phyloP scores from a whole-genome alignment of 73 alveolate genomes.

The Uronychia setigera region DNA sequence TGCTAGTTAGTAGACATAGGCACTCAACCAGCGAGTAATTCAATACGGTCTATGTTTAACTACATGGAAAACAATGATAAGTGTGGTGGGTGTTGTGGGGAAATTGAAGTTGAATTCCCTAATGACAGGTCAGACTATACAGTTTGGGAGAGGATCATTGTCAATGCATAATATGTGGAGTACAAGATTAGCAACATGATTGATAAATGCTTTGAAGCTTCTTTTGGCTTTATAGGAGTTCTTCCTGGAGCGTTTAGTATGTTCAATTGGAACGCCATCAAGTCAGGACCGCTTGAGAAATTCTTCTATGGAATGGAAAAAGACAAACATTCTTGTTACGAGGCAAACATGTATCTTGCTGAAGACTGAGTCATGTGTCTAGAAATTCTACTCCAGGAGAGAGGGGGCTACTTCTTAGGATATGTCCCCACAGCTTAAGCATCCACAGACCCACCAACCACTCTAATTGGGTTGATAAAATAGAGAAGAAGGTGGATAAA shows the following conservation, averaged over 20 bases:
- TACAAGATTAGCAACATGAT: conserved; percentile 9
- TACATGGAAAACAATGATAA: conserved; percentile 1
- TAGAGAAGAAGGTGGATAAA: conserved; percentile 62
- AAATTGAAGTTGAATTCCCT: conserved; percentile 41
- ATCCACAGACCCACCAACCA: conserved; percentile 52
- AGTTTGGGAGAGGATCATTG: background rate
- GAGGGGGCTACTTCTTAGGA: conserved; percentile 2
- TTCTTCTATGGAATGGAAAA: conserved; percentile 39
- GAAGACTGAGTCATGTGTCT: conserved; percentile 73
- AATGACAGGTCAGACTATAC: background rate
- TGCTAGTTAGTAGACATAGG: conserved; percentile 36
- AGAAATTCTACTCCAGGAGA: conserved; percentile 20
- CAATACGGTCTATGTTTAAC: conserved; percentile 15
- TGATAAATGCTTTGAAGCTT: conserved; percentile 13
- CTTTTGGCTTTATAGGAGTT: conserved; percentile 16
- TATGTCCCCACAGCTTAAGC: conserved; percentile 50
- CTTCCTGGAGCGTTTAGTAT: conserved; percentile 29
- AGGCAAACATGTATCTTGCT: conserved; percentile 64
- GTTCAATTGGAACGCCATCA: conserved; percentile 58
- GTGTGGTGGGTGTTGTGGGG: conserved; percentile 54
- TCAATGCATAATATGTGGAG: conserved; percentile 7
- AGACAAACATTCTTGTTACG: conserved; percentile 10
- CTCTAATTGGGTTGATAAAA: conserved; percentile 15
- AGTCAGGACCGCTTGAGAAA: conserved; percentile 48
- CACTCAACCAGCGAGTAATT: conserved; percentile 23